Base-by-base conservation (phyloP, 306 rosid species). In the Ziziphus jujuba region DNA sequence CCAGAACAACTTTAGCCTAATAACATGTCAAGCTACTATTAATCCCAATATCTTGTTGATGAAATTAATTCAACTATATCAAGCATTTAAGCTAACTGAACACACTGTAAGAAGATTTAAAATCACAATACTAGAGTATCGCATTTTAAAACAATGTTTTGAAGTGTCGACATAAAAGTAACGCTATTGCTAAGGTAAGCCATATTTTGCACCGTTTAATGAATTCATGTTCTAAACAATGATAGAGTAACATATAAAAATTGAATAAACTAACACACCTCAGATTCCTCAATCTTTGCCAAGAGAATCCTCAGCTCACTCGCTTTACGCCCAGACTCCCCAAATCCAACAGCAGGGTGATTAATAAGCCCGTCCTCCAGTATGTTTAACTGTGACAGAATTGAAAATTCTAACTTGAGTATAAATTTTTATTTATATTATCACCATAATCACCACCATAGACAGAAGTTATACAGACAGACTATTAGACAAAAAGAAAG, bases 281-380 rank as follows among this genome's bases (percentile, higher is more conserved):
- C 99, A 48, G 99, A 85, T 79, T 90, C 97, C 78, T 93, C 99
- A 75, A 93, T 90, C 84, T 90, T 93, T 67, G 97, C 91, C 85
- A 93, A 77, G 56, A 90, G 91, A 80, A 86, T 88, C 82, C 97
- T 86, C 78, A 93, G 77, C 69, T 93, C 99, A 58, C 78, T 93
- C 43, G 86, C 79, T 67, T 82, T 93, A 75, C 95, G 96, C 61
- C 96, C 97, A 74, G 99, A 81, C 72, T 93, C 99, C 57, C 90
- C 96, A 82, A 93, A 93, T 69, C 99, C 99, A 71, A 85, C 87
- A 52, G 72, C 96, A 61, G 96, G 91, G 80, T 86, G 83, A 80
- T 93, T 86, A 77, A 90, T 84, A 74, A 93, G 95, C 65, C 99
- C 98, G 79, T 93, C 99, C 84, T 93, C 99, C 85, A 93, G 80